A percentile compares a stretch with the other conserved stretches of the same genome.
Evolutionary conservation across 331 rosid species (phyloP).

Genomic region (Ulmus americana): DNA sequence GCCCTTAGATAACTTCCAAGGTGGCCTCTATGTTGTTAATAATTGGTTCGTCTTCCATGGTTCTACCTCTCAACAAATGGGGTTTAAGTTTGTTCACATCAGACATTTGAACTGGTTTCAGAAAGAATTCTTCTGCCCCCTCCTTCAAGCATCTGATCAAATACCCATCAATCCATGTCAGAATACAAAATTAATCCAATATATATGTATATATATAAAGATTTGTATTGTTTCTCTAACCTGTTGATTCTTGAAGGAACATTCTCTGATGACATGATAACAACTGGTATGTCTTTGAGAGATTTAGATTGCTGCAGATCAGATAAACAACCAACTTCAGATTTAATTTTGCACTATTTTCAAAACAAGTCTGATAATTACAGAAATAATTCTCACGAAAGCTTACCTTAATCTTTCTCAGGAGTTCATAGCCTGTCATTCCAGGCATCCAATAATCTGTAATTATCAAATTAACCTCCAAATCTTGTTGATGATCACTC

Average conservation of each 20-base stretch:
- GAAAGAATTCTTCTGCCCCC: constrained; percentile 83
- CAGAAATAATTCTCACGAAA: neutral
- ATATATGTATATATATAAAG: neutral
- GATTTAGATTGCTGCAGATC: constrained; percentile 73
- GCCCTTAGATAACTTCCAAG: constrained; percentile 17
- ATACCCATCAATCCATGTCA: constrained; percentile 17
- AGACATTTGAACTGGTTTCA: constrained; percentile 75
- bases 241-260: constrained; percentile 72
- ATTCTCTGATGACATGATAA: constrained; percentile 89
- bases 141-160: constrained; percentile 80
- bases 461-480: constrained; percentile 63
- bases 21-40: constrained; percentile 1
- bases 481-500: constrained; percentile 33
- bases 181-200: neutral
- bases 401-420: constrained; percentile 80
- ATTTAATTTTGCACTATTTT: neutral
- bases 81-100: constrained; percentile 76
- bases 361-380: neutral
- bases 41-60: neutral
- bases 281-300: constrained; percentile 81
- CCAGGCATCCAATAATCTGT: constrained; percentile 94
- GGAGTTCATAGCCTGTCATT: constrained; percentile 86
- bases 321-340: no score
- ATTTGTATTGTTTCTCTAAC: constrained; percentile 26
- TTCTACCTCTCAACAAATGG: constrained; percentile 47